These are phyloP conservation scores for Trichosanthes truncata DNA, from an alignment of 306 rosid species.

Conservation along the genomic window DNA sequence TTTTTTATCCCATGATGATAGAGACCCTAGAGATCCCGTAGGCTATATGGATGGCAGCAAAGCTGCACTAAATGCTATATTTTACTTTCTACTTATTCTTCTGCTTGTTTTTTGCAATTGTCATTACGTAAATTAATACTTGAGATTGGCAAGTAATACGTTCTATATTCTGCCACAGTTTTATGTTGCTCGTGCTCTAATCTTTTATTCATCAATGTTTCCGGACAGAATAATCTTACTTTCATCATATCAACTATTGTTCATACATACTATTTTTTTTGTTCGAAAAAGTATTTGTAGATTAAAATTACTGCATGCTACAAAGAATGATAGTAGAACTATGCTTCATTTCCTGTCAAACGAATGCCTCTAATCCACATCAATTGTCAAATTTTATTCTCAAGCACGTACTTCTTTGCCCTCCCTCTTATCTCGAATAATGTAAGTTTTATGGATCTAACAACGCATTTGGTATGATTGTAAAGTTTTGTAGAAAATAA, in stretches of 20 bases:
- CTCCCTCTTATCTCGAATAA: no score
- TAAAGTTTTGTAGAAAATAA: no score
- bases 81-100: not conserved
- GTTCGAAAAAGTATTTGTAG: no score
- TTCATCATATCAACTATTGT: not conserved
- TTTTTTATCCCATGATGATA: constrained; percentile 94
- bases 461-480: no score
- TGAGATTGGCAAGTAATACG: not conserved
- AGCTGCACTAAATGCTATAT: constrained; percentile 49
- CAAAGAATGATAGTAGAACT: no score
- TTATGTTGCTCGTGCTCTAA: not conserved
- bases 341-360: no score
- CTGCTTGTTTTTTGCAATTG: not conserved
- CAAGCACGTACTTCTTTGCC: no score
- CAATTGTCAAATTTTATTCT: no score
- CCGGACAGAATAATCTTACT: not conserved
- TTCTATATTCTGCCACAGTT: not conserved
- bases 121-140: not conserved
- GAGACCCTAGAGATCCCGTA: constrained; percentile 85
- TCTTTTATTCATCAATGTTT: not conserved
- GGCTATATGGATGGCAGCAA: constrained; percentile 95
- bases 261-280: no score
- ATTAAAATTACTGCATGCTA: no score
- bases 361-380: no score
- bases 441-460: no score